Percentiles rank a stretch among this genome's conserved stretches.
Evolutionary conservation across 306 rosid species (phyloP).

Genomic region (Cicer pinnatifidum): DNA sequence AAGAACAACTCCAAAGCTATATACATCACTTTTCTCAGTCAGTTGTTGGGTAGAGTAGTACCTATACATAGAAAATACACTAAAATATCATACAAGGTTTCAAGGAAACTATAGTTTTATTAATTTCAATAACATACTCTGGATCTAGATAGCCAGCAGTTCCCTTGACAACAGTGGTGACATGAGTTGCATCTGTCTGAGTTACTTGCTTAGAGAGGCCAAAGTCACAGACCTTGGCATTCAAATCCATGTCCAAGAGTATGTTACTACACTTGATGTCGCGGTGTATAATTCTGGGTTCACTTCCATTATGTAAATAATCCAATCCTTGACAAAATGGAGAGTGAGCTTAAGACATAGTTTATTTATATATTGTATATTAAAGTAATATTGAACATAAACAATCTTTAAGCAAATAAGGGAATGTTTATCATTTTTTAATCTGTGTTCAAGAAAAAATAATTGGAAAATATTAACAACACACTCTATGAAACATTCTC

Average conservation of each 20-base stretch:
- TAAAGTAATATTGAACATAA: no score
- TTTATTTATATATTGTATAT: not conserved
- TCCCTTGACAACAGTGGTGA: slow-evolving; percentile 92
- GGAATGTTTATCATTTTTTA: no score
- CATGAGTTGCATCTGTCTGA: slow-evolving; percentile 82
- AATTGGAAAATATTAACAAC: no score
- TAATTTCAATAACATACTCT: slow-evolving; percentile 60
- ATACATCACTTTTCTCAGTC: slow-evolving; percentile 91
- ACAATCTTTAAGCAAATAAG: no score
- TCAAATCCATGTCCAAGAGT: slow-evolving; percentile 85
- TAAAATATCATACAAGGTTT: not conserved
- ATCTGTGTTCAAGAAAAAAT: no score
- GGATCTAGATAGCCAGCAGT: slow-evolving; percentile 97
- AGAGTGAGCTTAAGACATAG: slow-evolving; percentile 2
- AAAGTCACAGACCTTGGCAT: slow-evolving; percentile 91
- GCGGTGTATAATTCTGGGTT: slow-evolving; percentile 91
- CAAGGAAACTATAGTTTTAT: not conserved
- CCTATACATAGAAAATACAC: slow-evolving; percentile 47
- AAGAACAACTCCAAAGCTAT: slow-evolving; percentile 92
- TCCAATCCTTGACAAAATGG: slow-evolving; percentile 67
- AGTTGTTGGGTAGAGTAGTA: slow-evolving; percentile 85
- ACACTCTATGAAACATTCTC: no score
- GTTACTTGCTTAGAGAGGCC: slow-evolving; percentile 88
- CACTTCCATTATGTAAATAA: slow-evolving; percentile 88
- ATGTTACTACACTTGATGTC: slow-evolving; percentile 93